A percentile compares a stretch with the other conserved stretches of the same genome.
phyloP scores from a whole-genome alignment of 352 stramenopile species.

The Phytopythium vexans region DNA sequence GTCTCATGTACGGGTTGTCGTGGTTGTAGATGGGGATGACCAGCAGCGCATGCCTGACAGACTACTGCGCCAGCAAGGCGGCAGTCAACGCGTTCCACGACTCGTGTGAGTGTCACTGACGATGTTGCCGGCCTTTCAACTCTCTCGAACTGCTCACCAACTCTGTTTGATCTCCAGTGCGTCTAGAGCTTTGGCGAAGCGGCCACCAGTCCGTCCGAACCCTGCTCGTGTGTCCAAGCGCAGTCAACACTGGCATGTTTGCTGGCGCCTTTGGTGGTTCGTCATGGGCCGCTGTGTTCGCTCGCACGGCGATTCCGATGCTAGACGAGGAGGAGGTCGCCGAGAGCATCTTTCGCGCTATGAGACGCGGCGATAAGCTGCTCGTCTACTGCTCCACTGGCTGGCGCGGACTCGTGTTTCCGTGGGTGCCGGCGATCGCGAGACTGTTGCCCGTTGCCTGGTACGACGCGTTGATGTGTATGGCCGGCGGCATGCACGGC shows the following conservation, averaged over 20 bases:
- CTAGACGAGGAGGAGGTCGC: constrained; percentile 47
- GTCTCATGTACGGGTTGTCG: not conserved
- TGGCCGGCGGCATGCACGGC: constrained; percentile 60
- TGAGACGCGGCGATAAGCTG: constrained; percentile 46
- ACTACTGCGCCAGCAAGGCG: constrained; percentile 82
- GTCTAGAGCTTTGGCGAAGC: constrained; percentile 69
- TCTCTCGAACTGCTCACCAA: not conserved
- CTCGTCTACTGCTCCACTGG: constrained; percentile 64
- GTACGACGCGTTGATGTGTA: constrained; percentile 47
- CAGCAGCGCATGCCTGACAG: constrained; percentile 50
- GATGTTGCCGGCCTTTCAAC: not conserved
- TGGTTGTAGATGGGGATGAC: constrained; percentile 58
- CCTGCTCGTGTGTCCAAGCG: constrained; percentile 71
- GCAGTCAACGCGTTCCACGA: constrained; percentile 75
- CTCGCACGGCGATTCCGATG: constrained; percentile 42
- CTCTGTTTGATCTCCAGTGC: constrained; percentile 35
- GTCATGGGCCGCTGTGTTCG: constrained; percentile 17
- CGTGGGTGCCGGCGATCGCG: constrained; percentile 46
- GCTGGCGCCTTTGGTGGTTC: constrained; percentile 19
- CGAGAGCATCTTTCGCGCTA: constrained; percentile 48
- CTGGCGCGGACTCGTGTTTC: constrained; percentile 46
- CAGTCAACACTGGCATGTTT: constrained; percentile 81
- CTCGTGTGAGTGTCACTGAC: constrained; percentile 28
- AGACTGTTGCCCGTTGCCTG: constrained; percentile 50
- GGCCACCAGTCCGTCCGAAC: constrained; percentile 53